These are phyloP conservation scores for Cenchrus fungigraminus DNA, from an alignment of 176 grass and related monocot species.

Conservation along the genomic window DNA sequence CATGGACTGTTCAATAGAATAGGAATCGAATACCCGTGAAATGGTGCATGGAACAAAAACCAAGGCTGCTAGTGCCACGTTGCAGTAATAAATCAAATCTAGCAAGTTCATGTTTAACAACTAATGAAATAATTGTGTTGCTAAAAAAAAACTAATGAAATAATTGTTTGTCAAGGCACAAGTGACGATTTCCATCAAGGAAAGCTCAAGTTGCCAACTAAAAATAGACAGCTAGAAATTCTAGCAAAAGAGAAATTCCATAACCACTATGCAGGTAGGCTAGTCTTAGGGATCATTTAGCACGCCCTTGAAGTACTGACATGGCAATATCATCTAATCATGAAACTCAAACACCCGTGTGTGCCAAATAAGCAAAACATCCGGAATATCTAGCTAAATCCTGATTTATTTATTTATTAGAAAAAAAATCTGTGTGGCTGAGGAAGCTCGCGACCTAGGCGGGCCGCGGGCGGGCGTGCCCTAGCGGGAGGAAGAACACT, in stretches of 20 bases:
- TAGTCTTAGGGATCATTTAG: background rate
- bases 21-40: background rate
- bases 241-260: slow-evolving; percentile 19
- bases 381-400: background rate
- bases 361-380: slow-evolving; percentile 4
- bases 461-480: slow-evolving; percentile 16
- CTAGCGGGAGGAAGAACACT: slow-evolving; percentile 38
- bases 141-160: background rate
- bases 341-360: background rate
- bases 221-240: background rate
- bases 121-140: background rate
- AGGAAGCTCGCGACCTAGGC: background rate
- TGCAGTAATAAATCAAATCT: background rate
- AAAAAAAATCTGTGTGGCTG: background rate
- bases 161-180: background rate
- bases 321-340: slow-evolving; percentile 13
- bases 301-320: background rate
- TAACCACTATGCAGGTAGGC: slow-evolving; percentile 24
- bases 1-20: background rate
- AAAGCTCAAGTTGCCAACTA: background rate
- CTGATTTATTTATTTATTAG: background rate
- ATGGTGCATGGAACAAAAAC: background rate
- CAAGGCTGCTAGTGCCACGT: background rate
- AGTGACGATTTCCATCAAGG: background rate
- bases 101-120: slow-evolving; percentile 17